Conservation (phyloP, 306 rosid genomes). For the Acacia crassicarpa region DNA sequence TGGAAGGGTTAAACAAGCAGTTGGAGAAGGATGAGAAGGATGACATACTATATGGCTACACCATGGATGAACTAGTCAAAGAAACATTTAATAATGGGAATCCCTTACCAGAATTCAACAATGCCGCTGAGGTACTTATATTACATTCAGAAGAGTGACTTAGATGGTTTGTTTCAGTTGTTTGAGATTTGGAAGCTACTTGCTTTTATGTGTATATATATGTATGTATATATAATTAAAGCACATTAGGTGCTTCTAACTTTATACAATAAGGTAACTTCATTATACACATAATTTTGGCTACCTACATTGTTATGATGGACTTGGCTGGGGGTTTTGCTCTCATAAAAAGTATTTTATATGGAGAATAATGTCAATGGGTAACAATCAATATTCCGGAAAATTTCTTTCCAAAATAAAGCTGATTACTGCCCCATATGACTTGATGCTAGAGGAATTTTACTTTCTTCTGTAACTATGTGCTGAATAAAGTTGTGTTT, state of each 20-base stretch:
- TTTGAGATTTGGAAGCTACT: slow-evolving; percentile 2
- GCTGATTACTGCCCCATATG: neutral
- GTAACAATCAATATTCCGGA: too few relatives aligned
- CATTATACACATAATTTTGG: neutral
- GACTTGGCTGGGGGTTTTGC: neutral
- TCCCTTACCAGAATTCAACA: slow-evolving; percentile 86
- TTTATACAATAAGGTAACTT: neutral
- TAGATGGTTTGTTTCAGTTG: slow-evolving; percentile 22
- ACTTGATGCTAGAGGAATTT: neutral
- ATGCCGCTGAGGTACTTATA: slow-evolving; percentile 83
- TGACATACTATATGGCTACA: slow-evolving; percentile 73
- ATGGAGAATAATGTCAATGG: neutral
- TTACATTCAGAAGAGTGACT: slow-evolving; percentile 30
- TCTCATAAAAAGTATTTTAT: neutral
- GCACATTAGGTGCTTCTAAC: neutral
- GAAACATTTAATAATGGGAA: slow-evolving; percentile 89
- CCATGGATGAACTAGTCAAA: slow-evolving; percentile 89
- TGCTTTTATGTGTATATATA: neutral
- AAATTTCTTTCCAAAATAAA: neutral
- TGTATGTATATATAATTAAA: neutral
- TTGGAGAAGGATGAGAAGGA: slow-evolving; percentile 79
- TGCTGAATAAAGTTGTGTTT: neutral
- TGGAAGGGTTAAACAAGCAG: slow-evolving; percentile 78
- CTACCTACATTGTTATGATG: neutral
- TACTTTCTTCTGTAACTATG: neutral